Percentiles rank a stretch among this genome's conserved stretches.
These are phyloP conservation scores for Cystofilobasidium ferigula DNA, from an alignment of 768 basidiomycete genomes.

Conservation along the genomic window DNA sequence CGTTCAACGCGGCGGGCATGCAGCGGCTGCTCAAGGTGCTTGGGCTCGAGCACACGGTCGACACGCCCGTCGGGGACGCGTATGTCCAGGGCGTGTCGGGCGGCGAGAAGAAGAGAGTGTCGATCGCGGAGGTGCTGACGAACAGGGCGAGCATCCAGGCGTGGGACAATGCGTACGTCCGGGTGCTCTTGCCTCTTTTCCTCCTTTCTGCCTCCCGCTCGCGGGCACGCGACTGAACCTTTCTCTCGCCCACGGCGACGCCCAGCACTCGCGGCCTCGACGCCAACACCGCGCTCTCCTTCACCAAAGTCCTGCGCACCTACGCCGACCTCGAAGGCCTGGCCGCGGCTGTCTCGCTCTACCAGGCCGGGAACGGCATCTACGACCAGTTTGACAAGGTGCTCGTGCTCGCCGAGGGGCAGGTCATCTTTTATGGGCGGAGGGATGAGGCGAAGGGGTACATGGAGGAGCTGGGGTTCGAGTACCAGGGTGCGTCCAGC, in stretches of 20 bases:
- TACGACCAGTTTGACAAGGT: constrained; percentile 29
- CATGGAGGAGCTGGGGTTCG: constrained; percentile 35
- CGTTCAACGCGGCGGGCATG: not conserved
- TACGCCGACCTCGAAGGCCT: constrained; percentile 31
- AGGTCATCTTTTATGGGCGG: constrained; percentile 28
- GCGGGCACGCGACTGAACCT: not conserved
- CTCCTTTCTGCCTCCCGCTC: not conserved
- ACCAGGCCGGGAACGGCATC: constrained; percentile 29
- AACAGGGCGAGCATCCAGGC: constrained; percentile 52
- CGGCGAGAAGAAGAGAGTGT: constrained; percentile 70
- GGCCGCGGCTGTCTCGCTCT: constrained; percentile 34
- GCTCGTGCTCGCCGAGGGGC: constrained; percentile 26
- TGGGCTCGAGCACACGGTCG: constrained; percentile 29
- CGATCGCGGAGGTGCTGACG: constrained; percentile 69
- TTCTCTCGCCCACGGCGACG: too few species aligned
- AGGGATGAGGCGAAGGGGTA: constrained; percentile 19
- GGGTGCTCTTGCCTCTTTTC: not conserved
- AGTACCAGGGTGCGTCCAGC: constrained; percentile 17
- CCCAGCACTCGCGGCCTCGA: constrained; percentile 34
- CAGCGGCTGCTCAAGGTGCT: constrained; percentile 26
- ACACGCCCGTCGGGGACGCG: constrained; percentile 27
- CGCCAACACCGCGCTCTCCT: constrained; percentile 34
- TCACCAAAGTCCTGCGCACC: constrained; percentile 30
- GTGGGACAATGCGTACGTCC: constrained; percentile 48
- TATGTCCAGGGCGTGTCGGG: constrained; percentile 46